These are phyloP conservation scores for Yamadazyma aaseri DNA, from an alignment of 1,139 yeast genomes.

Conservation along the genomic window DNA sequence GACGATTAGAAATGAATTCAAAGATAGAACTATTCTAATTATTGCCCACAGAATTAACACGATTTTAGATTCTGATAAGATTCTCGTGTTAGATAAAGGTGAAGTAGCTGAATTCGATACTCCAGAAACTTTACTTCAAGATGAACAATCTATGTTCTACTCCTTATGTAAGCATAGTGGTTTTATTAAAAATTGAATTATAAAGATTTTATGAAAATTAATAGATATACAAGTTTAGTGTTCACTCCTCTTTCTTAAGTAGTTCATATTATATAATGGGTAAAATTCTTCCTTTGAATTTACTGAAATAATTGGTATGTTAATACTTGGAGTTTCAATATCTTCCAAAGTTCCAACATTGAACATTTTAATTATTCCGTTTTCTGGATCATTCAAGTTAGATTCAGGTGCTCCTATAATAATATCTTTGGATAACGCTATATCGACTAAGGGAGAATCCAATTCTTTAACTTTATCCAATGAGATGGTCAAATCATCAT, in stretches of 20 bases:
- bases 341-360: slow-evolving; percentile 13
- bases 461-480: slow-evolving; percentile 29
- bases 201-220: slow-evolving; percentile 1
- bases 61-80: slow-evolving; percentile 33
- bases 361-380: slow-evolving; percentile 21
- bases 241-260: slow-evolving; percentile 82
- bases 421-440: slow-evolving; percentile 19
- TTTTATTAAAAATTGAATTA: slow-evolving; percentile 2
- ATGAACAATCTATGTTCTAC: slow-evolving; percentile 26
- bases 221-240: slow-evolving; percentile 31
- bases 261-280: slow-evolving; percentile 62
- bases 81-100: slow-evolving; percentile 33
- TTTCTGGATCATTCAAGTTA: no score
- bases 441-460: slow-evolving; percentile 25
- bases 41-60: slow-evolving; percentile 41
- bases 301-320: no score
- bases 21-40: slow-evolving; percentile 33
- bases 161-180: slow-evolving; percentile 36
- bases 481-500: slow-evolving; percentile 18
- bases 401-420: slow-evolving; percentile 49
- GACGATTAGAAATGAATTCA: slow-evolving; percentile 31
- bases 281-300: slow-evolving; percentile 46
- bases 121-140: slow-evolving; percentile 27
- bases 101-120: slow-evolving; percentile 31
- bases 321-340: slow-evolving; percentile 29